These are phyloP conservation scores for Paracoccidioides lutzii DNA, from an alignment of 2,329 filamentous ascomycete genomes.

Conservation along the genomic window DNA sequence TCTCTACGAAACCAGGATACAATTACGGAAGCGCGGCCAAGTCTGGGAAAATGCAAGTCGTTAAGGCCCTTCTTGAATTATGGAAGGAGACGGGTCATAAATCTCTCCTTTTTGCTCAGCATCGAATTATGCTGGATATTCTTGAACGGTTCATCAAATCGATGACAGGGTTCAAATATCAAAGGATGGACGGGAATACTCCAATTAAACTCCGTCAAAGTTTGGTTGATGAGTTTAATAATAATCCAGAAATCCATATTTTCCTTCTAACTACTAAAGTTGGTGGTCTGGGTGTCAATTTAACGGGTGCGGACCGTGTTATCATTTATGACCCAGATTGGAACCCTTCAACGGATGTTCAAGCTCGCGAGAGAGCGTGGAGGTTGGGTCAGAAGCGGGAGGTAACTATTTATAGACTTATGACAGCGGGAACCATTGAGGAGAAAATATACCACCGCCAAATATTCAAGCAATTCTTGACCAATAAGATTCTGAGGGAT, in stretches of 20 bases:
- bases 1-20: slow-evolving; percentile 50
- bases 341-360: slow-evolving; percentile 94
- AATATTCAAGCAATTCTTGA: slow-evolving; percentile 96
- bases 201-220: slow-evolving; percentile 76
- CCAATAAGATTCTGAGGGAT: slow-evolving; percentile 89
- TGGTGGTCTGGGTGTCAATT: slow-evolving; percentile 81
- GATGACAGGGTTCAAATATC: slow-evolving; percentile 58
- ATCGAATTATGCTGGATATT: slow-evolving; percentile 90
- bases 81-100: slow-evolving; percentile 94
- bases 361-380: slow-evolving; percentile 93
- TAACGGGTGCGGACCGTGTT: slow-evolving; percentile 88
- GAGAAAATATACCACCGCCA: slow-evolving; percentile 99
- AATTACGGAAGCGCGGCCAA: slow-evolving; percentile 65
- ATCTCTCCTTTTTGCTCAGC: slow-evolving; percentile 82
- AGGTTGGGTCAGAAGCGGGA: slow-evolving; percentile 87
- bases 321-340: slow-evolving; percentile 98
- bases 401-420: slow-evolving; percentile 92
- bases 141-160: slow-evolving; percentile 65
- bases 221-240: slow-evolving; percentile 89
- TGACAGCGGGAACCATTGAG: slow-evolving; percentile 95
- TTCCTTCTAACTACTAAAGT: slow-evolving; percentile 94
- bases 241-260: slow-evolving; percentile 61
- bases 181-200: slow-evolving; percentile 89
- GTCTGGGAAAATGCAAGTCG: slow-evolving; percentile 92
- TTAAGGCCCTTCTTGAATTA: slow-evolving; percentile 71